phyloP scores from a whole-genome alignment of 1,284 basidiomycete genomes.

The Peniophora sp. region DNA sequence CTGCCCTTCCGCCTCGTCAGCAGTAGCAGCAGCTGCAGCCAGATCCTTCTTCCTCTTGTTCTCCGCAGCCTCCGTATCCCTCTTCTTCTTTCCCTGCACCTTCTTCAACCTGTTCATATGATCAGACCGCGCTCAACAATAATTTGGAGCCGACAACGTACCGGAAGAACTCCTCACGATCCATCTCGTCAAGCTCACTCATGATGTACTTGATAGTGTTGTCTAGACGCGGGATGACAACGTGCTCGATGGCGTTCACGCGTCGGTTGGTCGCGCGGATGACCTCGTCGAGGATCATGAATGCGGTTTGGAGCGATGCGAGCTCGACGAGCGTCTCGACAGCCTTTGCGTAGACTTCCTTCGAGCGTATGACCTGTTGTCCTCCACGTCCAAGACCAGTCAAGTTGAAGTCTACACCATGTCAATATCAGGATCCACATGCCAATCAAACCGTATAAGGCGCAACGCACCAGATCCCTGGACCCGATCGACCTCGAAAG shows the following conservation, averaged over 20 bases:
- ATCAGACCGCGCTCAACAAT: background rate
- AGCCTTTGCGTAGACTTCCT: constrained; percentile 96
- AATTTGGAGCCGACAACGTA: constrained; percentile 19
- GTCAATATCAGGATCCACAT: background rate
- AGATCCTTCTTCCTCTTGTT: constrained; percentile 20
- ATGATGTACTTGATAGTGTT: constrained; percentile 98
- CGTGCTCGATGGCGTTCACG: constrained; percentile 98
- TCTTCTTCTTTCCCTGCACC: constrained; percentile 96
- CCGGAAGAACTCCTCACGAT: constrained; percentile 97
- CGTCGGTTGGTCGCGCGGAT: constrained; percentile 97
- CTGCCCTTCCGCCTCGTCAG: constrained; percentile 13
- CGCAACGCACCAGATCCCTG: constrained; percentile 64
- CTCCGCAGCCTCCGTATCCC: constrained; percentile 54
- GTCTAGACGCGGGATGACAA: constrained; percentile 92
- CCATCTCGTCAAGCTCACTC: constrained; percentile 95
- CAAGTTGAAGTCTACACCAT: constrained; percentile 84
- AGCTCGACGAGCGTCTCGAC: constrained; percentile 96
- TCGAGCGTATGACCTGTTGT: constrained; percentile 89
- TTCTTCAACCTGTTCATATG: constrained; percentile 71
- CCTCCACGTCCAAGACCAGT: constrained; percentile 98
- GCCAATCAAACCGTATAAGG: background rate
- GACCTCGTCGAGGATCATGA: constrained; percentile 98
- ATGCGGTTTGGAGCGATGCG: constrained; percentile 94
- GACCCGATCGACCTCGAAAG: constrained; percentile 87
- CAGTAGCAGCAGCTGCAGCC: constrained; percentile 9